phyloP scores from a whole-genome alignment of 2,329 filamentous ascomycete species.

The Sporothrix dimorphospora region DNA sequence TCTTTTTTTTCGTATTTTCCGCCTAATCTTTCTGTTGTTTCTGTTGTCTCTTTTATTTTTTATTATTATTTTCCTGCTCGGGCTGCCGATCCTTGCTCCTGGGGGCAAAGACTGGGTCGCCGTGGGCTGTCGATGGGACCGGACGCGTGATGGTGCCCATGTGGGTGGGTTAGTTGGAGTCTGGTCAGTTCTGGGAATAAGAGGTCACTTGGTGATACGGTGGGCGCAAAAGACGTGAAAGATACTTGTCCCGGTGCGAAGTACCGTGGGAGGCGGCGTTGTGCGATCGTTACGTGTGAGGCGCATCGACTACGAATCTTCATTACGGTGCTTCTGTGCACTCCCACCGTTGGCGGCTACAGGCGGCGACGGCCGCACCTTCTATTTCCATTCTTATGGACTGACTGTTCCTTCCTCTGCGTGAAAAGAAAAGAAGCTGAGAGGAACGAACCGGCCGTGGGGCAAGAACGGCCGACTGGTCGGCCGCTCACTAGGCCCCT shows the following conservation, averaged over 20 bases:
- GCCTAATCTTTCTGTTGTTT: neutral
- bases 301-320: neutral
- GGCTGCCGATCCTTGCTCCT: slow-evolving; percentile 19
- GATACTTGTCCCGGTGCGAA: neutral
- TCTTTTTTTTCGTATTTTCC: slow-evolving; percentile 14
- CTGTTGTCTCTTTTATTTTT: neutral
- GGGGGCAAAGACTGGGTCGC: slow-evolving; percentile 13
- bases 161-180: slow-evolving; percentile 10
- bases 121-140: neutral
- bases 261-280: neutral
- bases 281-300: neutral
- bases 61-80: neutral
- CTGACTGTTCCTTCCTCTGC: neutral
- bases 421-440: neutral
- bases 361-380: neutral
- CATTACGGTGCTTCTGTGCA: neutral
- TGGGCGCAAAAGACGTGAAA: neutral
- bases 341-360: neutral
- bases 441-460: neutral
- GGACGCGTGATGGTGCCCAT: slow-evolving; percentile 8
- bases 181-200: slow-evolving; percentile 4
- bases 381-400: neutral
- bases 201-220: neutral
- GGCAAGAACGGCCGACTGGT: neutral
- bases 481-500: neutral